These are phyloP conservation scores for Colletotrichum godetiae DNA, from an alignment of 2,329 filamentous ascomycete species.

Conservation along the genomic window DNA sequence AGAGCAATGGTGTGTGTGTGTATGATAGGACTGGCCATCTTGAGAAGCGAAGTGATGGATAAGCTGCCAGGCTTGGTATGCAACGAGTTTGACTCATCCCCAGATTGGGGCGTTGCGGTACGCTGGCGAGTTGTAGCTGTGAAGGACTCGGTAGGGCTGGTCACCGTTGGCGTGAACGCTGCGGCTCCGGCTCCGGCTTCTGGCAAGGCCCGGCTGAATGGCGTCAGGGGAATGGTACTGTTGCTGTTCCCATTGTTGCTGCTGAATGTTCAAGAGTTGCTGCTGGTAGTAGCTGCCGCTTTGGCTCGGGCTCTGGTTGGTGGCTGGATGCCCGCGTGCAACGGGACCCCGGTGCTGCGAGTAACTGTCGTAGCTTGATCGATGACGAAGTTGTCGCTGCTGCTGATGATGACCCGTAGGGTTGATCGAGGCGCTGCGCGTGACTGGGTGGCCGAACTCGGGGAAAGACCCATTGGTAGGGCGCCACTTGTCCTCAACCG, in stretches of 20 bases:
- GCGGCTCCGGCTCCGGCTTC: conserved; percentile 21
- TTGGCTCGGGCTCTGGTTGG: conserved; percentile 23
- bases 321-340: conserved; percentile 20
- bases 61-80: neutral
- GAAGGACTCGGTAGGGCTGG: conserved; percentile 62
- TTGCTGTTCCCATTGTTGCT: conserved; percentile 44
- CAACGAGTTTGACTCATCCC: conserved; percentile 48
- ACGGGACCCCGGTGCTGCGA: conserved; percentile 36
- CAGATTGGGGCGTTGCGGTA: conserved; percentile 67
- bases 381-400: conserved; percentile 43
- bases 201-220: conserved; percentile 46
- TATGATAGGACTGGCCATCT: conserved; percentile 25
- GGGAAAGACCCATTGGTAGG: conserved; percentile 1
- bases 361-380: conserved; percentile 46
- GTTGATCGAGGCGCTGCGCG: conserved; percentile 15
- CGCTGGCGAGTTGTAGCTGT: conserved; percentile 69
- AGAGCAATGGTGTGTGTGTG: neutral
- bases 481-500: neutral
- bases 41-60: conserved; percentile 30
- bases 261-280: conserved; percentile 29
- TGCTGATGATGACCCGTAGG: conserved; percentile 13
- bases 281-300: conserved; percentile 33
- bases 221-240: conserved; percentile 37
- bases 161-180: conserved; percentile 36
- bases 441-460: neutral